Evolutionary conservation across 2,329 filamentous ascomycete species (phyloP).

Genomic region (Catunica adiposa): DNA sequence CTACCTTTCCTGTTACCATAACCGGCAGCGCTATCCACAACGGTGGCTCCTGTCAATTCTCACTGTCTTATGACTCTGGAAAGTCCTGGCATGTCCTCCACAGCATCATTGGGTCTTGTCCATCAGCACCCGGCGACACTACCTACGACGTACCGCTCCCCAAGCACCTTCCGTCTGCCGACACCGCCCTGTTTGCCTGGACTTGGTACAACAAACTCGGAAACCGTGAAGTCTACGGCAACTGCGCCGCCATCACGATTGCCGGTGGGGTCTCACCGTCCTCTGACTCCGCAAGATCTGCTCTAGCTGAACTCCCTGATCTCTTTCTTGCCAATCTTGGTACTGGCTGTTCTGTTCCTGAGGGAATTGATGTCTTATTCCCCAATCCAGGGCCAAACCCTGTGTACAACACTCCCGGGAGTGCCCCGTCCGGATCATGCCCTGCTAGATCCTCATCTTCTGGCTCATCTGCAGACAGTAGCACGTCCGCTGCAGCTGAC

Average conservation of each 20-base stretch:
- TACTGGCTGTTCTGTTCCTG: conserved; percentile 37
- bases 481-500: not conserved
- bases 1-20: conserved; percentile 36
- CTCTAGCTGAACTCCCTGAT: conserved; percentile 36
- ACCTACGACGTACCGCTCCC: conserved; percentile 41
- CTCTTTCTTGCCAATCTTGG: conserved; percentile 47
- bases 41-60: conserved; percentile 48
- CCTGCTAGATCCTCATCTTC: not conserved
- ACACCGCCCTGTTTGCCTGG: conserved; percentile 40
- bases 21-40: conserved; percentile 35
- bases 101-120: conserved; percentile 25
- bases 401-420: conserved; percentile 19
- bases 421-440: conserved; percentile 18
- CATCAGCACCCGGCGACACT: conserved; percentile 18
- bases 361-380: conserved; percentile 41
- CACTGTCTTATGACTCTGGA: conserved; percentile 45
- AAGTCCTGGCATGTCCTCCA: conserved; percentile 37
- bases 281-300: conserved; percentile 24
- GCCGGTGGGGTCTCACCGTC: conserved; percentile 12
- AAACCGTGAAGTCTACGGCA: conserved; percentile 55
- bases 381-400: conserved; percentile 43
- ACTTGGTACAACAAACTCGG: conserved; percentile 47
- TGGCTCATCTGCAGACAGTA: not conserved
- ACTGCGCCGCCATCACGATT: conserved; percentile 45
- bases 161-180: conserved; percentile 29